Percentiles rank a stretch among this genome's conserved stretches.
Evolutionary conservation across 495 filamentous ascomycete genomes (phyloP).

Genomic region (Annulohypoxylon nitens): DNA sequence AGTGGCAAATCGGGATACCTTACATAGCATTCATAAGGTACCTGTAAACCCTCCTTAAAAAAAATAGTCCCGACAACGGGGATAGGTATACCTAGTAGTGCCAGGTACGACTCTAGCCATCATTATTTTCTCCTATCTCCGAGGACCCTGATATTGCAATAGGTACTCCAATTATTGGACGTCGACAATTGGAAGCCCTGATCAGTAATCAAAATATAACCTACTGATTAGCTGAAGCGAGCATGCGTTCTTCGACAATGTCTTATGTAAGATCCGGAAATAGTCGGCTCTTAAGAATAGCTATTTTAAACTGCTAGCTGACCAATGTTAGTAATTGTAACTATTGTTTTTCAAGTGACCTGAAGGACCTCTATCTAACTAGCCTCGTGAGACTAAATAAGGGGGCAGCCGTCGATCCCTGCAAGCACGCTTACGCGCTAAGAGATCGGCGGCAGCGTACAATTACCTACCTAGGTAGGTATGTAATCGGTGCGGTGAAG

Average conservation of each 20-base stretch:
- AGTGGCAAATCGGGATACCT: not conserved
- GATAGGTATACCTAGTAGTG: not conserved
- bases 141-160: conserved; percentile 13
- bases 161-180: not conserved
- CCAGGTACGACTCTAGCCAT: not conserved
- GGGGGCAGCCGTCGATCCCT: conserved; percentile 37
- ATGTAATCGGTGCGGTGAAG: conserved; percentile 9
- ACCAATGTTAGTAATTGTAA: conserved; percentile 17
- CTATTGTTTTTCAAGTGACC: not conserved
- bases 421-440: conserved; percentile 28
- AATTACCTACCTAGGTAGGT: not conserved
- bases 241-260: not conserved
- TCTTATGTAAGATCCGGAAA: conserved; percentile 43
- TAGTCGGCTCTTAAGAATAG: conserved; percentile 20
- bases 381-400: conserved; percentile 18
- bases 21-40: not conserved
- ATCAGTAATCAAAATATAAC: conserved; percentile 3
- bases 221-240: conserved; percentile 5
- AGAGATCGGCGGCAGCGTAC: conserved; percentile 30
- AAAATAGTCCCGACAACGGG: not conserved
- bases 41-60: not conserved
- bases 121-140: not conserved
- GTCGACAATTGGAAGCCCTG: not conserved
- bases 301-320: conserved; percentile 25
- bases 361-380: not conserved